A percentile compares a stretch with the other conserved stretches of the same genome.
Evolutionary conservation across 129 eudicot species (phyloP).

Genomic region (Saussurea involucrata): DNA sequence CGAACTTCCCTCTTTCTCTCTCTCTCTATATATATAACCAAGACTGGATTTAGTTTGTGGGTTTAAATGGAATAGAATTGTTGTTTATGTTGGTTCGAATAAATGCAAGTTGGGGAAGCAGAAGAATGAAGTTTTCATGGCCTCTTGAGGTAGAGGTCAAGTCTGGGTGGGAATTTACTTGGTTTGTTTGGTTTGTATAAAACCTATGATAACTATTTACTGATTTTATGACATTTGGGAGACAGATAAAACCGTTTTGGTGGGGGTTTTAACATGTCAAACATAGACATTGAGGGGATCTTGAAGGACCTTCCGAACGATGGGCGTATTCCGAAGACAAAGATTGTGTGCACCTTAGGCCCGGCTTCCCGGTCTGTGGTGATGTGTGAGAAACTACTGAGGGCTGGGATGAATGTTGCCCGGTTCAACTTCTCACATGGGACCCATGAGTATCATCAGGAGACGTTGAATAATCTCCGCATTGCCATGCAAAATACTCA

Average conservation of each 20-base stretch:
- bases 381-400: constrained; percentile 80
- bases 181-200: not conserved
- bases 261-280: constrained; percentile 44
- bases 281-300: constrained; percentile 83
- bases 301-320: constrained; percentile 67
- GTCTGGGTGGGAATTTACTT: not conserved
- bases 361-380: constrained; percentile 81
- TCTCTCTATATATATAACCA: not conserved
- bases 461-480: constrained; percentile 67
- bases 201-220: not conserved
- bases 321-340: constrained; percentile 70
- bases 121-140: not conserved
- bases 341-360: constrained; percentile 88
- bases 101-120: not conserved
- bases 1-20: too few species aligned
- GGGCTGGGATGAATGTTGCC: constrained; percentile 93
- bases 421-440: constrained; percentile 91
- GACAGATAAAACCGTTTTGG: constrained; percentile 11
- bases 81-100: not conserved
- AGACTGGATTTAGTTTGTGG: not conserved
- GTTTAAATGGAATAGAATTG: not conserved
- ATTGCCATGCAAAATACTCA: constrained; percentile 73
- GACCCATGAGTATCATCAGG: constrained; percentile 89
- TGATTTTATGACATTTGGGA: not conserved
- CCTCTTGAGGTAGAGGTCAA: too few species aligned